Base-by-base conservation (phyloP, 2,329 filamentous ascomycete species). In the Pyrenophora tritici-repentis region DNA sequence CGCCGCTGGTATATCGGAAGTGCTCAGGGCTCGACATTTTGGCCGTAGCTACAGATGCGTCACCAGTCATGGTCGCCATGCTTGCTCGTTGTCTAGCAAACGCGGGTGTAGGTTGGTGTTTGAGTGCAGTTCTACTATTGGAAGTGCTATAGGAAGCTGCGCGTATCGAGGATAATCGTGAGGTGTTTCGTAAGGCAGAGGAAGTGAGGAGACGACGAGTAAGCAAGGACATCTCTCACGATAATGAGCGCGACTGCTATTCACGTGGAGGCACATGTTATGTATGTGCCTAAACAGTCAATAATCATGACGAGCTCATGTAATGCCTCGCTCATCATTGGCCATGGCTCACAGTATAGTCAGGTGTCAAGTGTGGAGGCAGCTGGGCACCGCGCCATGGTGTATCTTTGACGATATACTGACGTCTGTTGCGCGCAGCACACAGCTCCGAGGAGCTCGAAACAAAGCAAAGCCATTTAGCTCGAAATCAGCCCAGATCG, bases 1-100 rank as follows among this genome's bases (percentile, higher is more conserved):
- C 69, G 31, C 82, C 81, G 0, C 80, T 81, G 4, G 81, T 83
- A 34, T 73, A 66, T 58, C 74, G 70, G 53, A 69, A 74, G 36
- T 75, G 71, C 42, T 73, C 35, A 6, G 71, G 61, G 33, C 61
- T 40, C 2, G 58, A 50, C n/a, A 47, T 57, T 10, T 54, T 43
- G 29, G 55, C 42, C 29, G 49, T 52, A 4, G 49, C 43, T 26
- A 52, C 43, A 8, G 43, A 16, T 31, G 34, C 34, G n/a, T 52
- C 49, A 18, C 18, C 26, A 35, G 45, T n/a, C 38, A 42, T 22
- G 16, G 57, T 59, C 18, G 52, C 57, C 59, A 65, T 62, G 3
- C 42, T 58, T 36, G 45, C 50, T 52, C 47, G 44, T 39, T 55
- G 53, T 35, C 24, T 40, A 2, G 37, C 12, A 18, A 22, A 40